Base-by-base conservation (phyloP, 495 filamentous ascomycete genomes). In the Achaetomiella virescens region DNA sequence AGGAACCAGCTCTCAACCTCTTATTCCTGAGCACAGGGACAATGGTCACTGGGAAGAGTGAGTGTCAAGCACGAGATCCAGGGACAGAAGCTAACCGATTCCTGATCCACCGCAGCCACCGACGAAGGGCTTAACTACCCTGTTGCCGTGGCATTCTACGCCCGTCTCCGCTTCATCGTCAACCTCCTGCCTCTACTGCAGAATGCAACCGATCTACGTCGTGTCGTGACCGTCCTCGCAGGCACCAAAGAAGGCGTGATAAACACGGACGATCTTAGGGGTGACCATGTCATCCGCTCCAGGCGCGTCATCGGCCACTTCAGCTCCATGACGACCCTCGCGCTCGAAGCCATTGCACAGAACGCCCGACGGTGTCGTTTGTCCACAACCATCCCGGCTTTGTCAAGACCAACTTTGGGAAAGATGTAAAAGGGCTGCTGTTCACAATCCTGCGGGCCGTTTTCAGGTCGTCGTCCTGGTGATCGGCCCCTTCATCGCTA, bases 111-210 rank as follows among this genome's bases (percentile, higher is more conserved):
- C 6, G 2, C 20, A 78, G 82, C 83, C 45, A 87, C 85, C 0
- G 25, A 59, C 2, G 87, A 90, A 66, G 76, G 73, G 18, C 71
- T 89, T 12, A 72, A 83, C 58, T 67, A 70, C 31, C 75, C 75
- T 52, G 67, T 78, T 38, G 67, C 80, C 15, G 66, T 87, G 4
- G 71, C 67, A 45, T 83, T 82, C 69, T 88, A 88, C 67, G 70
- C 79, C 24, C 83, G 86, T 15, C 74, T 79, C 44, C 79, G 85
- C 37, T 87, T 88, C 65, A 75, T 78, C 21, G 53, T 67, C 40
- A 84, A 86, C 61, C 76, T 90, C 2, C 77, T 90, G 2, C 84
- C 86, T 0, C 75, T 80, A 0, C 61, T 89, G 0, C 68, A 68
- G 24, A 46, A 61, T 7, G 75, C 82, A 0, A 45, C 71, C 12